phyloP scores from a whole-genome alignment of 225 moss, liverwort and hornwort species.

The Ulota crispa region DNA sequence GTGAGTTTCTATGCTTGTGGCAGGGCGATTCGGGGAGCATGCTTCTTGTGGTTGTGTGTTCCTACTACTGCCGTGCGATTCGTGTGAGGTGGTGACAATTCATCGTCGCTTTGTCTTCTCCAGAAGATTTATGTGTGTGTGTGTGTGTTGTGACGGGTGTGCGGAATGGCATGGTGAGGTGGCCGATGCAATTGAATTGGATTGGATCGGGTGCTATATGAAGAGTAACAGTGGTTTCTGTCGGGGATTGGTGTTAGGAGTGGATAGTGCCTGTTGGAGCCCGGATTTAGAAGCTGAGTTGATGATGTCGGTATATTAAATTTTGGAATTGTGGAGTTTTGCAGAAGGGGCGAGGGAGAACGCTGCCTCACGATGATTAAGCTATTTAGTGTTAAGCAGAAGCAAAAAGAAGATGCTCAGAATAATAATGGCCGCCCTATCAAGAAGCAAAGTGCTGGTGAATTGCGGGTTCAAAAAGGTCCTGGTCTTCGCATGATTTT shows the following conservation, averaged over 20 bases:
- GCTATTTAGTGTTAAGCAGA: conserved; percentile 95
- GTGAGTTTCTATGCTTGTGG: not conserved
- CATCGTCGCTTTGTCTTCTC: not conserved
- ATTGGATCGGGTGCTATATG: not conserved
- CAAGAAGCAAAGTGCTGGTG: conserved; percentile 93
- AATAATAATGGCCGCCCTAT: conserved; percentile 91
- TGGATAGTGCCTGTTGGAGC: not conserved
- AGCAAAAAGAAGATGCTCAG: conserved; percentile 92
- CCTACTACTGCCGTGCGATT: not conserved
- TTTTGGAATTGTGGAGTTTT: conserved; percentile 10
- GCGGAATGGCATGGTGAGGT: not conserved
- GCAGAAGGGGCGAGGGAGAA: conserved; percentile 48
- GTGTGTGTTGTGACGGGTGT: not conserved
- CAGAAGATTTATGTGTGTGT: conserved; percentile 3
- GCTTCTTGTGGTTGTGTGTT: not conserved
- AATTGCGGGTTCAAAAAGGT: conserved; percentile 96
- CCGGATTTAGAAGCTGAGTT: not conserved
- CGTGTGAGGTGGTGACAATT: conserved; percentile 8
- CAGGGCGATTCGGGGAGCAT: conserved; percentile 16
- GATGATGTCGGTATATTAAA: conserved; percentile 3
- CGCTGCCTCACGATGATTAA: conserved; percentile 88
- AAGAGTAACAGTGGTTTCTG: not conserved
- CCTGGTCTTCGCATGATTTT: not conserved
- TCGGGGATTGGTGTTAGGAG: not conserved
- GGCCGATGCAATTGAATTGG: conserved; percentile 14